Base-by-base conservation (phyloP, 2,329 filamentous ascomycete genomes). In the Sordariomycetes sp. region DNA sequence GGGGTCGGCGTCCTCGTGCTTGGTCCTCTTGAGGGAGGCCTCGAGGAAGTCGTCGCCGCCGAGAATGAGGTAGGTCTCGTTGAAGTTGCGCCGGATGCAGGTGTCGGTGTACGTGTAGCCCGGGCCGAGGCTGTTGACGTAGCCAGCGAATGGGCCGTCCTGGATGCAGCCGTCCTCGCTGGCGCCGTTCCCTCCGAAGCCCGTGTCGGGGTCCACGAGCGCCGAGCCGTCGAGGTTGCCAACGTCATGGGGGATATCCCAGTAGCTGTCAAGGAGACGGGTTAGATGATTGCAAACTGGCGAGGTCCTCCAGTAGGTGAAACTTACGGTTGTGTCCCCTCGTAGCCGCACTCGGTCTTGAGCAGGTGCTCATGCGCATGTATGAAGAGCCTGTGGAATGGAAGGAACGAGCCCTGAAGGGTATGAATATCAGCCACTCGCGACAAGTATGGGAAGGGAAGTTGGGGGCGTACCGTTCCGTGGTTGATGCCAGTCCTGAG, bases 71-170 rank as follows among this genome's bases (percentile, higher is more conserved):
- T 57, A 25, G 12, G 53, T 51, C n/a, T 59, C 59, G 34, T 64
- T 66, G 0, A 72, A 55, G 18, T 71, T 73, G 0, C 73, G 69
- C 58, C 70, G 71, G 52, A 77, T 62, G 61, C 74, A 74, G 53
- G 76, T 75, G 60, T 73, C 73, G 8, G 64, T 64, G 0, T 74
- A 66, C 11, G 63, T 64, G 1, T 64, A 65, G 6, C 69, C 68
- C 12, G 74, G 74, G 0, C 74, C 74, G 2, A 76, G 64, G 58
- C 72, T 75, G 58, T 76, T 69, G 1, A 60, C 66, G 64, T 73
- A 69, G 61, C 53, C 52, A 2, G 52, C 53, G 28, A 68, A 68
- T 0, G 67, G 65, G 0, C 66, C 50, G 65, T 68, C 6, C 63
- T 65, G 50, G 25, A 58, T 58, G 20, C 56, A 58, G 3, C 51